phyloP scores from a whole-genome alignment of 2,329 filamentous ascomycete species.

The Pseudogymnoascus sp. region DNA sequence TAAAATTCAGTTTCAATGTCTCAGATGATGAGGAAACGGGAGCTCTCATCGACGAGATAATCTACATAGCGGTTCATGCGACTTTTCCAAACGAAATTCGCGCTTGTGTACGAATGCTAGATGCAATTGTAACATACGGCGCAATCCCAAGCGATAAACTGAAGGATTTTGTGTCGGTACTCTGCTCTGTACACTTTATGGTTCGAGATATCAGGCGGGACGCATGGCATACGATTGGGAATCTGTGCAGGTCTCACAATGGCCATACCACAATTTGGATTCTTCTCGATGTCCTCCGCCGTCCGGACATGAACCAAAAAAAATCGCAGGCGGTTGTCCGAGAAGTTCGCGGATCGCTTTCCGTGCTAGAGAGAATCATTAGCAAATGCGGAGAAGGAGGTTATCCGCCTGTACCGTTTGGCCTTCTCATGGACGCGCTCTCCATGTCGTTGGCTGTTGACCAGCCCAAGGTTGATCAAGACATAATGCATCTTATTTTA shows the following conservation, averaged over 20 bases:
- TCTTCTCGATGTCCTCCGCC: slow-evolving; percentile 52
- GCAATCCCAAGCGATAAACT: slow-evolving; percentile 56
- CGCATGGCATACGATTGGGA: slow-evolving; percentile 61
- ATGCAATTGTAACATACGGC: slow-evolving; percentile 63
- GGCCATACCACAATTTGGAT: slow-evolving; percentile 60
- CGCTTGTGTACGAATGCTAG: slow-evolving; percentile 58
- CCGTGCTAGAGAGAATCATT: slow-evolving; percentile 54
- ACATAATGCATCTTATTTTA: slow-evolving; percentile 35
- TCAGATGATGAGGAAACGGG: slow-evolving; percentile 54
- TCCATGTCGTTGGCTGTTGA: slow-evolving; percentile 36
- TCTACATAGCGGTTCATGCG: slow-evolving; percentile 61
- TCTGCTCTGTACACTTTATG: slow-evolving; percentile 63
- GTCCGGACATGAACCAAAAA: slow-evolving; percentile 37
- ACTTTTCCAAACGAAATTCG: slow-evolving; percentile 55
- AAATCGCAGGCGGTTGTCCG: slow-evolving; percentile 41
- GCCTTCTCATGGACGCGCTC: slow-evolving; percentile 49
- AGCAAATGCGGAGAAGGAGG: slow-evolving; percentile 49
- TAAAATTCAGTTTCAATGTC: slow-evolving; percentile 68
- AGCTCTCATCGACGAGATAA: slow-evolving; percentile 50
- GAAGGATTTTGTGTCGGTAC: slow-evolving; percentile 56
- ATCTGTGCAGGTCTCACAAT: slow-evolving; percentile 65
- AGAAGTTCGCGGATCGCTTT: slow-evolving; percentile 53
- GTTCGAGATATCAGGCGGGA: slow-evolving; percentile 51
- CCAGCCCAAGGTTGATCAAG: slow-evolving; percentile 26
- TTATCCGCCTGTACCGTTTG: slow-evolving; percentile 51